Evolutionary conservation across 2,329 filamentous ascomycete species (phyloP).

Genomic region (Ceratocystis eucalypticola): DNA sequence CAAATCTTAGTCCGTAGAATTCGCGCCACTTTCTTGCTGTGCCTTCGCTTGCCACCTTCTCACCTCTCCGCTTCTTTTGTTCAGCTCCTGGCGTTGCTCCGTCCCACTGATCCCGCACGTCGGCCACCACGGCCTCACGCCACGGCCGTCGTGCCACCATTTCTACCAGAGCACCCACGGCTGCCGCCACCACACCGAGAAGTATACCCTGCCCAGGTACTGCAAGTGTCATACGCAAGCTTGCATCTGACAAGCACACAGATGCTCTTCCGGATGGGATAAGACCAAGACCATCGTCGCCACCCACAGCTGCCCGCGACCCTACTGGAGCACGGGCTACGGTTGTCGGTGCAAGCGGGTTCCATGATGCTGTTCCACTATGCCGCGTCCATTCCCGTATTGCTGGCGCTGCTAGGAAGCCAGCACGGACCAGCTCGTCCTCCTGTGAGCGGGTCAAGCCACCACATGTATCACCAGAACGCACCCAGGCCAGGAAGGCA

Average conservation of each 20-base stretch:
- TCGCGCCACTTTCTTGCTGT: conserved; percentile 54
- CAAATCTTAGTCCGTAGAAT: conserved; percentile 55
- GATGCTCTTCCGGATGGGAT: conserved; percentile 25
- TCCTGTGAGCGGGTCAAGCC: conserved; percentile 34
- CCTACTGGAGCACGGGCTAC: conserved; percentile 18
- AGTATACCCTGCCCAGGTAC: conserved; percentile 54
- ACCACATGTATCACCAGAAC: conserved; percentile 22
- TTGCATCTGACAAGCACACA: background rate
- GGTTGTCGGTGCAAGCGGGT: conserved; percentile 34
- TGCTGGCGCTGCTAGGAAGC: conserved; percentile 47
- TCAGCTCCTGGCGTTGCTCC: conserved; percentile 25
- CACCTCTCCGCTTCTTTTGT: conserved; percentile 40
- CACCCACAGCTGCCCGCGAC: conserved; percentile 38
- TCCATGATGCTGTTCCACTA: conserved; percentile 41
- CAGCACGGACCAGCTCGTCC: conserved; percentile 47
- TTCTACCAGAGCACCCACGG: conserved; percentile 25
- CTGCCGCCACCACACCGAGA: conserved; percentile 49
- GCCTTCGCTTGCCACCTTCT: conserved; percentile 29
- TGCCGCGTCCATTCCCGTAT: background rate
- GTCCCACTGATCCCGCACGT: conserved; percentile 53
- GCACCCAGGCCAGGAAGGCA: conserved; percentile 33
- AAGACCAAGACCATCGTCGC: conserved; percentile 29
- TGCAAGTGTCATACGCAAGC: conserved; percentile 39
- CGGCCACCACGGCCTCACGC: conserved; percentile 47
- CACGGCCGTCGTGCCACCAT: conserved; percentile 45